Evolutionary conservation across 106 monocot species (phyloP).

Genomic region (Allium cepa): DNA sequence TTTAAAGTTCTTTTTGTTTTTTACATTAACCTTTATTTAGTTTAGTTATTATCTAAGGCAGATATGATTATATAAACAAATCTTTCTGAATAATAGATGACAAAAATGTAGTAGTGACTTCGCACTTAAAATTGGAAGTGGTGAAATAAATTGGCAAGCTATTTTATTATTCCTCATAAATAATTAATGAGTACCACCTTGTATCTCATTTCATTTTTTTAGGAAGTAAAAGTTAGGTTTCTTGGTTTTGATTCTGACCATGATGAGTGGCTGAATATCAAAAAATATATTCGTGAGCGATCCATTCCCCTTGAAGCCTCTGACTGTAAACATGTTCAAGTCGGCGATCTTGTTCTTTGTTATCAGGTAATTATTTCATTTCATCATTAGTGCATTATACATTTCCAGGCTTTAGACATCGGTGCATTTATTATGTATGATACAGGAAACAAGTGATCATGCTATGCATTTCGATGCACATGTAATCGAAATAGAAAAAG

Average conservation of each 20-base stretch:
- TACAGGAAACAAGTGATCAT: constrained; percentile 28
- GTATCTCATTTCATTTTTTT: not conserved
- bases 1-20: no score
- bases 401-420: not conserved
- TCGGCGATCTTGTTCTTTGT: constrained; percentile 69
- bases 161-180: no score
- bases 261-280: constrained; percentile 74
- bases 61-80: no score
- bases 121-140: no score
- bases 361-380: constrained; percentile 32
- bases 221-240: constrained; percentile 72
- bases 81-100: no score
- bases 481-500: constrained; percentile 33
- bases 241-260: constrained; percentile 55
- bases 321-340: constrained; percentile 46
- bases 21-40: no score
- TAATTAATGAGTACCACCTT: no score
- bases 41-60: no score
- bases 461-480: constrained; percentile 37
- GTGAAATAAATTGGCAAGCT: no score
- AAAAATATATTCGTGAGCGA: constrained; percentile 41
- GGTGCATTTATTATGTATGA: not conserved
- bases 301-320: constrained; percentile 61
- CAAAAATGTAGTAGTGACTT: no score
- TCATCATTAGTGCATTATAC: not conserved